A percentile compares a stretch with the other conserved stretches of the same genome.
Conservation (phyloP, 2,329 filamentous ascomycete species). For the Fusarium sp. region DNA sequence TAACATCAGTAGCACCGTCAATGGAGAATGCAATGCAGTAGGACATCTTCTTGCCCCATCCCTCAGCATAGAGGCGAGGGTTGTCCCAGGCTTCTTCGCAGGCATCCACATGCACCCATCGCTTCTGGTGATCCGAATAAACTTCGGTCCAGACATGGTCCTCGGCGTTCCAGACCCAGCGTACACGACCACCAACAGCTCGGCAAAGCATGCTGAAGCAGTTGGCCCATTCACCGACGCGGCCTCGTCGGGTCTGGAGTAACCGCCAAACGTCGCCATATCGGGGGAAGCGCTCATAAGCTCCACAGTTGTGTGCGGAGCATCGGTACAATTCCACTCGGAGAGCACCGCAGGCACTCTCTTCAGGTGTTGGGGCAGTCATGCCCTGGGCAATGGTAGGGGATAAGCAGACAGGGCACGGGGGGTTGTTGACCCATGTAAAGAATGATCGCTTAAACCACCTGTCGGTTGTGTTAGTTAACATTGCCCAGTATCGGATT, state of each 20-base stretch:
- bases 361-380: constrained; percentile 87
- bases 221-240: constrained; percentile 96
- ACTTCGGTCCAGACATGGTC: constrained; percentile 99
- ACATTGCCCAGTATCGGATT: neutral
- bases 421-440: constrained; percentile 95
- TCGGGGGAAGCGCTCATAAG: constrained; percentile 89
- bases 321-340: constrained; percentile 93
- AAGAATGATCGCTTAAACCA: constrained; percentile 99
- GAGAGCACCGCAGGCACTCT: constrained; percentile 87
- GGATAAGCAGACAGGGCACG: constrained; percentile 83
- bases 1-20: constrained; percentile 79
- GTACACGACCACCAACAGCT: constrained; percentile 87
- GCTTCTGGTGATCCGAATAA: constrained; percentile 91
- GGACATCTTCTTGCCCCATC: constrained; percentile 95
- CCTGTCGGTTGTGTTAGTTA: constrained; percentile 42
- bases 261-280: constrained; percentile 96
- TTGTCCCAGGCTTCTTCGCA: constrained; percentile 98
- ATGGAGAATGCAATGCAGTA: constrained; percentile 98
- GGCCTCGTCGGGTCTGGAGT: constrained; percentile 85
- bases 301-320: constrained; percentile 78
- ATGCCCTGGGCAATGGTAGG: constrained; percentile 87
- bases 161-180: constrained; percentile 99
- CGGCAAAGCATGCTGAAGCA: constrained; percentile 99
- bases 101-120: constrained; percentile 97
- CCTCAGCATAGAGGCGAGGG: constrained; percentile 90